Percentiles rank a stretch among this genome's conserved stretches.
phyloP scores from a whole-genome alignment of 208 protist species.

The Trypanosoma avium region DNA sequence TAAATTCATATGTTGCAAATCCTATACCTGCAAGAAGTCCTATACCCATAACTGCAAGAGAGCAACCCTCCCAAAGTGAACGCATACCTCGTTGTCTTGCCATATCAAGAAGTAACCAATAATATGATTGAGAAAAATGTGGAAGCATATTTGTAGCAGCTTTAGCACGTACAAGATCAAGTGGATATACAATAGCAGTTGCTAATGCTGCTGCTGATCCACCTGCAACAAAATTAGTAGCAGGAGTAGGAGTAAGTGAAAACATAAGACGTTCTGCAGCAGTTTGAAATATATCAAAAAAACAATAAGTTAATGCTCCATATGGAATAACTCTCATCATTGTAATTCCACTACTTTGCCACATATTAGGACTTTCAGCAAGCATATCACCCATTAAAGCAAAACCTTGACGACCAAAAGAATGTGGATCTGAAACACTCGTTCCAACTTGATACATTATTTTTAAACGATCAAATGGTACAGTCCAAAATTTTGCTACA shows the following conservation, averaged over 20 bases:
- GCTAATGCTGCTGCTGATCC: slow-evolving; percentile 80
- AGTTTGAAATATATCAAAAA: slow-evolving; percentile 91
- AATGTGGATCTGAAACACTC: slow-evolving; percentile 24
- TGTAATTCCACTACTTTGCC: slow-evolving; percentile 87
- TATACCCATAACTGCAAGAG: slow-evolving; percentile 88
- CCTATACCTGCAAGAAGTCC: slow-evolving; percentile 83
- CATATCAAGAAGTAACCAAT: slow-evolving; percentile 70
- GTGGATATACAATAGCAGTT: slow-evolving; percentile 87
- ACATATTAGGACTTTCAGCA: slow-evolving; percentile 73
- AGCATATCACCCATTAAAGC: slow-evolving; percentile 52
- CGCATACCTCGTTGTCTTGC: slow-evolving; percentile 47
- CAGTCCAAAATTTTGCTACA: slow-evolving; percentile 86
- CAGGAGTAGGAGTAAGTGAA: slow-evolving; percentile 65
- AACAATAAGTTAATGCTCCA: slow-evolving; percentile 89
- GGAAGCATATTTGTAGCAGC: slow-evolving; percentile 39
- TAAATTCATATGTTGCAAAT: slow-evolving; percentile 89
- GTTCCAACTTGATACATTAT: slow-evolving; percentile 93
- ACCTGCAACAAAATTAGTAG: slow-evolving; percentile 82
- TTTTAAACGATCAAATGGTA: slow-evolving; percentile 93
- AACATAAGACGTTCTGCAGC: slow-evolving; percentile 66
- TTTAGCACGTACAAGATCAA: slow-evolving; percentile 89
- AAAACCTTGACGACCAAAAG: slow-evolving; percentile 30
- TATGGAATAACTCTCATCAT: slow-evolving; percentile 94
- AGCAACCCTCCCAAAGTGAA: slow-evolving; percentile 78
- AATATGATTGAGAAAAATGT: slow-evolving; percentile 64